Evolutionary conservation across 257 asterid species (phyloP), one percentile per base, ranked within the genome.

Genomic region (Penstemon eatonii): DNA sequence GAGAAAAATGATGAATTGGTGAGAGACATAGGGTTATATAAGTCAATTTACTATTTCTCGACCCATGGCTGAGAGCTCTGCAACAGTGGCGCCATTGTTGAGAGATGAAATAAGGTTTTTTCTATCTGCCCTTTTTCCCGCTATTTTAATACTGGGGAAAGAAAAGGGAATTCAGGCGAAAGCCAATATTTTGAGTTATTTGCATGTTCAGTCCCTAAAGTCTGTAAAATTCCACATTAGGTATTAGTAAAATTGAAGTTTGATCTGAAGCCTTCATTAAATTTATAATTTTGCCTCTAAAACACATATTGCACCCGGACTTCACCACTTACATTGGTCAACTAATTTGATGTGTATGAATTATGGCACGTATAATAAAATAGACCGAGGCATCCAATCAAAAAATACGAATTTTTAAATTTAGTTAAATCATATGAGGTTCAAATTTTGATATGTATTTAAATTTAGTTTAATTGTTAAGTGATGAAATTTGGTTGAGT

Each of bases 31-130:
- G 45, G 15, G 12, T 0, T 9, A 45, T 18, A 60, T 38, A n/a
- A 42, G 38, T 25, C 10, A 47, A 60, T 40, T 47, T 83, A 93
- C 99, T 93, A 93, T 90, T 93, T 93, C 74, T 93, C 99, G 56
- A 93, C 99, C 99, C 99, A 93, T 60, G 83, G 97, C 82, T 93
- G 99, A 67, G 92, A 83, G 87, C 89, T 93, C 79, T 81, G 99
- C 82, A 87, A 44, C 77, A 84, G 60, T 60, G 96, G 97, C 91
- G 99, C 96, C 99, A 90, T 93, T 69, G 81, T 37, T 68, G 82
- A 75, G 56, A 49, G 46, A 56, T 10, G 60, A 74, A 68, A 61
- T 69, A 69, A 75, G 70, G 65, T 52, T 65, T 73, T 73, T 60
- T 18, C 68, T 19, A 15, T n/a, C 56, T 75, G 74, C 68, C 25